Percentiles rank a stretch among this genome's conserved stretches.
Evolutionary conservation across 108 stramenopile genomes (phyloP).

Genomic region (Chaetoceros tenuissimus): DNA sequence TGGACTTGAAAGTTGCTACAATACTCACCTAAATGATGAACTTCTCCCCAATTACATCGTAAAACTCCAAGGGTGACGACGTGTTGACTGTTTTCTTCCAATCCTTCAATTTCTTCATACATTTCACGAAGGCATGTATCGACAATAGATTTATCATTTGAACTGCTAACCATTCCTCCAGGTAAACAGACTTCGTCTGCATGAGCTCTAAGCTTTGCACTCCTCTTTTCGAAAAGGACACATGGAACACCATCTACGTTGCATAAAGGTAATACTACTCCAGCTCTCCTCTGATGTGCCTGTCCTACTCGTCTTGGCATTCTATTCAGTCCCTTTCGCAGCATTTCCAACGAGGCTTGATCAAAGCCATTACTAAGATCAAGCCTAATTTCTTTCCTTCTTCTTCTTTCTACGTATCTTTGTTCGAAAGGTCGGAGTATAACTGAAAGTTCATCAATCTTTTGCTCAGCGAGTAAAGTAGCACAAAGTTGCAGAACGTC

Average conservation of each 20-base stretch:
- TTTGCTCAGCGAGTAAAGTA: constrained; percentile 50
- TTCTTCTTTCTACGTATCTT: constrained; percentile 42
- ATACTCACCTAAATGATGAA: constrained; percentile 72
- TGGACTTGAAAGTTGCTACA: no score
- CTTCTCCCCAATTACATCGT: constrained; percentile 88
- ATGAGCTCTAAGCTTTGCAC: constrained; percentile 59
- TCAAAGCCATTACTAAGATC: constrained; percentile 68
- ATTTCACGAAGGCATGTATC: constrained; percentile 89
- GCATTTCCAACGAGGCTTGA: constrained; percentile 47
- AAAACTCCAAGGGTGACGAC: constrained; percentile 76
- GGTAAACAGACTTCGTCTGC: constrained; percentile 83
- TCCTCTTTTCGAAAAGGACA: constrained; percentile 85
- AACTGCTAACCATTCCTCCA: constrained; percentile 85
- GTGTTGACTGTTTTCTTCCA: constrained; percentile 12
- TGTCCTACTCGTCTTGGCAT: constrained; percentile 87
- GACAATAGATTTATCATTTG: constrained; percentile 79
- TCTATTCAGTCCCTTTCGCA: constrained; percentile 83
- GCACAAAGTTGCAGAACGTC: constrained; percentile 85
- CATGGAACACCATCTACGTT: constrained; percentile 89
- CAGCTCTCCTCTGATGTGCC: constrained; percentile 73
- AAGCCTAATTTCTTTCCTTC: constrained; percentile 33
- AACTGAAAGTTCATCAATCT: constrained; percentile 46
- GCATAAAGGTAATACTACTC: constrained; percentile 85
- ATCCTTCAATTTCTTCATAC: constrained; percentile 90
- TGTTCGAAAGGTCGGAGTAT: constrained; percentile 74